Conservation (phyloP, 257 asterid species). For the Misopates orontium region DNA sequence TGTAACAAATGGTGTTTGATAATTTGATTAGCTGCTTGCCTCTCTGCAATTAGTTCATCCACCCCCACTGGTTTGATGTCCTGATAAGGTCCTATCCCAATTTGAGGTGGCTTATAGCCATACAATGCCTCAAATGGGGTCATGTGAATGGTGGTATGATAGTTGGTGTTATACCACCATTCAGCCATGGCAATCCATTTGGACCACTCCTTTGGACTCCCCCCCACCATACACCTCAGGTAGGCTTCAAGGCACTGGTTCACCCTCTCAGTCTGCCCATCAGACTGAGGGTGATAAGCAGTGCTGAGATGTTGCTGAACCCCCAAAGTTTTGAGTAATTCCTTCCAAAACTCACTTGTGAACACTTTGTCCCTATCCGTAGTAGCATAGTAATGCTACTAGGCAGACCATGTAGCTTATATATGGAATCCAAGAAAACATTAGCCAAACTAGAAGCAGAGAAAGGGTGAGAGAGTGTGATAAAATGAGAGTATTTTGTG, state of each 20-base stretch:
- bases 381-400: not conserved
- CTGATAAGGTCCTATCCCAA: no score
- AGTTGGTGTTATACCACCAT: not conserved
- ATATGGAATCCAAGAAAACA: not conserved
- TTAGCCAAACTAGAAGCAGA: not conserved
- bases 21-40: not conserved
- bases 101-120: no score
- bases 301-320: not conserved
- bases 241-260: not conserved
- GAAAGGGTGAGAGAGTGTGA: not conserved
- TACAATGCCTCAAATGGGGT: not conserved
- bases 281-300: no score
- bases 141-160: not conserved
- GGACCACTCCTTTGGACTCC: not conserved
- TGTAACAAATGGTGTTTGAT: not conserved
- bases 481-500: no score
- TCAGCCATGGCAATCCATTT: not conserved
- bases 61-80: not conserved
- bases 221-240: no score
- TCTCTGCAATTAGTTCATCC: not conserved
- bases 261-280: no score
- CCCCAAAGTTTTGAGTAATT: not conserved
- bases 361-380: not conserved
- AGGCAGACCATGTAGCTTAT: not conserved
- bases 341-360: not conserved